These are phyloP conservation scores for Pholiota conissans DNA, from an alignment of 768 basidiomycete species.

Conservation along the genomic window DNA sequence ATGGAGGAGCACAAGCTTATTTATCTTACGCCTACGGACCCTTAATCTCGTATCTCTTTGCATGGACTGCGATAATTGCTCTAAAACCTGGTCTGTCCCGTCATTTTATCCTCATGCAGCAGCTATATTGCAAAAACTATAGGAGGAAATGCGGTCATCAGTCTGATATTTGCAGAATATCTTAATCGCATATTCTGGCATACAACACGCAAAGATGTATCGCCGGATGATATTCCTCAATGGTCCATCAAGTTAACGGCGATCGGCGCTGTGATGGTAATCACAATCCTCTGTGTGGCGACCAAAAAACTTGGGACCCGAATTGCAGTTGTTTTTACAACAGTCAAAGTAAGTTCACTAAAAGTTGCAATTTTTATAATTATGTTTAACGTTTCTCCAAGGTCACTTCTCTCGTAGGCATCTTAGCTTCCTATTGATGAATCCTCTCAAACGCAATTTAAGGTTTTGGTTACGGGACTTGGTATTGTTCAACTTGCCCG, in stretches of 20 bases:
- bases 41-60: conserved; percentile 85
- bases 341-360: conserved; percentile 62
- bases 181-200: conserved; percentile 88
- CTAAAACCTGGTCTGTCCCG: conserved; percentile 69
- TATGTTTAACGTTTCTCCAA: conserved; percentile 23
- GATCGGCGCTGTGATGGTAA: conserved; percentile 63
- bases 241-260: conserved; percentile 93
- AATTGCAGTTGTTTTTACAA: conserved; percentile 84
- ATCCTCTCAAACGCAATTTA: background rate
- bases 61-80: conserved; percentile 92
- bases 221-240: conserved; percentile 78
- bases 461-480: conserved; percentile 74
- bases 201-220: conserved; percentile 64
- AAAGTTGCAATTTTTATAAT: conserved; percentile 4
- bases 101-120: background rate
- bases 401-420: conserved; percentile 66
- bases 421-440: background rate
- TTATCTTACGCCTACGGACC: conserved; percentile 89
- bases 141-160: conserved; percentile 83
- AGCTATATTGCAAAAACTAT: background rate
- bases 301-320: conserved; percentile 77
- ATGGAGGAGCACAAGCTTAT: conserved; percentile 76
- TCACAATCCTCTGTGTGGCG: conserved; percentile 78
- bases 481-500: conserved; percentile 77
- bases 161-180: conserved; percentile 91